Percentiles rank a stretch among this genome's conserved stretches.
Conservation (phyloP, 139 green algal genomes). For the Volvox africanus region DNA sequence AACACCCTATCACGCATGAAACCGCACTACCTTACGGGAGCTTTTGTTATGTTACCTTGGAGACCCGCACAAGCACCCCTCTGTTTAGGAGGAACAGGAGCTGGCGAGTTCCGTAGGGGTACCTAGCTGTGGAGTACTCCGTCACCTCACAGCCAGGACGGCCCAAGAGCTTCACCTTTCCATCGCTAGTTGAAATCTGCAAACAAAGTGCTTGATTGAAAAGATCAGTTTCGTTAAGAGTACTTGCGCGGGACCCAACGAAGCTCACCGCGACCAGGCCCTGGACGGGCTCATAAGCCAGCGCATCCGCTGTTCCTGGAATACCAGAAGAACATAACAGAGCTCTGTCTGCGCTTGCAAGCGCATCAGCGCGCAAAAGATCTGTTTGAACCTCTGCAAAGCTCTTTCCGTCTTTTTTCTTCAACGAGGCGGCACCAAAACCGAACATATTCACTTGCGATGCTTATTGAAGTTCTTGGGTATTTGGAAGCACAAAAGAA, state of each 20-base stretch:
- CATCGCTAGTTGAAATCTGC: conserved; percentile 64
- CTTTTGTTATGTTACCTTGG: conserved; percentile 37
- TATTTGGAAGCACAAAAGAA: too few species aligned
- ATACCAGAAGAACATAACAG: conserved; percentile 42
- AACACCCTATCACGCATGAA: too few species aligned
- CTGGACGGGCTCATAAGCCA: conserved; percentile 64
- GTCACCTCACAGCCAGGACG: conserved; percentile 56
- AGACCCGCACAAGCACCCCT: conserved; percentile 56
- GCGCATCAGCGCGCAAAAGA: background rate
- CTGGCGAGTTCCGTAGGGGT: conserved; percentile 49
- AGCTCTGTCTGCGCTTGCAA: background rate
- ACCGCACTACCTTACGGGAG: too few species aligned
- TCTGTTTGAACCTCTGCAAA: background rate
- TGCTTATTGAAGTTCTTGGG: too few species aligned
- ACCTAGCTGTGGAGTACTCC: conserved; percentile 23
- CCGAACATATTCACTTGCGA: background rate
- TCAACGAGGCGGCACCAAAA: background rate
- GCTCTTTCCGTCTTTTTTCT: background rate
- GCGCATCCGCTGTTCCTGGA: conserved; percentile 50
- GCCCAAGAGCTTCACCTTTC: conserved; percentile 61
- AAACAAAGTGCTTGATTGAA: background rate
- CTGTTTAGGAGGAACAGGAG: conserved; percentile 62
- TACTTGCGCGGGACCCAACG: background rate
- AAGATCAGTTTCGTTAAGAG: background rate
- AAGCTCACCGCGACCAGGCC: conserved; percentile 59